Evolutionary conservation across 2,329 filamentous ascomycete species (phyloP).

Genomic region (Thelonectria rubi): DNA sequence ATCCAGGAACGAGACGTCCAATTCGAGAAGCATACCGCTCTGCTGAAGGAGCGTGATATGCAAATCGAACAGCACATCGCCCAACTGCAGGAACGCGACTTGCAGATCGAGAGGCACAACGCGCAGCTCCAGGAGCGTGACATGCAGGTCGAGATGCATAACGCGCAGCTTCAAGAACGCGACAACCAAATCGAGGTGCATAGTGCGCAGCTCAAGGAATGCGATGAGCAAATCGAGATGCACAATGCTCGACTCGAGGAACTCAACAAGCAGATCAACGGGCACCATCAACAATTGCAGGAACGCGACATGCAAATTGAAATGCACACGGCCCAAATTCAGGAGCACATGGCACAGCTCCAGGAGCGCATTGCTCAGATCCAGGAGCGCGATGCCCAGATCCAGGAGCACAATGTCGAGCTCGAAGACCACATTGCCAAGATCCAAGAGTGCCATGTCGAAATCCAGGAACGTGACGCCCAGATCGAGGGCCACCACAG

Average conservation of each 20-base stretch:
- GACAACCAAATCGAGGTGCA: conserved; percentile 47
- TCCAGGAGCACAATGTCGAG: conserved; percentile 20
- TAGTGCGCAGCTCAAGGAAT: conserved; percentile 49
- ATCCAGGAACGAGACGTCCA: conserved; percentile 42
- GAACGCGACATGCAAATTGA: conserved; percentile 34
- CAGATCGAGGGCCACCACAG: conserved; percentile 34
- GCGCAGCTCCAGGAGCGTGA: background rate
- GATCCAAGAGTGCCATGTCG: conserved; percentile 38
- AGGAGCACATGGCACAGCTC: conserved; percentile 14
- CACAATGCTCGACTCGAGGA: conserved; percentile 32
- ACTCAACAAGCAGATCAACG: conserved; percentile 34
- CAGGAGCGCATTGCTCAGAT: conserved; percentile 26
- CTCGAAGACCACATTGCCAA: conserved; percentile 32
- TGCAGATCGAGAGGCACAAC: conserved; percentile 29
- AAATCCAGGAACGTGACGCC: conserved; percentile 46
- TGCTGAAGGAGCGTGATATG: conserved; percentile 37
- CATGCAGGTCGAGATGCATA: conserved; percentile 34
- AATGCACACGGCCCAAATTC: conserved; percentile 50
- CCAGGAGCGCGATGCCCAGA: conserved; percentile 30
- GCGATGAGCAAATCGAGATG: conserved; percentile 23
- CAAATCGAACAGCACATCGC: conserved; percentile 34
- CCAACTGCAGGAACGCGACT: conserved; percentile 33
- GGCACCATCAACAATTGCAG: conserved; percentile 32
- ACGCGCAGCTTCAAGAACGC: conserved; percentile 21
- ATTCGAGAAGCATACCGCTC: conserved; percentile 19